Evolutionary conservation across 2,329 filamentous ascomycete species (phyloP).

Genomic region (Apiospora arundinis): DNA sequence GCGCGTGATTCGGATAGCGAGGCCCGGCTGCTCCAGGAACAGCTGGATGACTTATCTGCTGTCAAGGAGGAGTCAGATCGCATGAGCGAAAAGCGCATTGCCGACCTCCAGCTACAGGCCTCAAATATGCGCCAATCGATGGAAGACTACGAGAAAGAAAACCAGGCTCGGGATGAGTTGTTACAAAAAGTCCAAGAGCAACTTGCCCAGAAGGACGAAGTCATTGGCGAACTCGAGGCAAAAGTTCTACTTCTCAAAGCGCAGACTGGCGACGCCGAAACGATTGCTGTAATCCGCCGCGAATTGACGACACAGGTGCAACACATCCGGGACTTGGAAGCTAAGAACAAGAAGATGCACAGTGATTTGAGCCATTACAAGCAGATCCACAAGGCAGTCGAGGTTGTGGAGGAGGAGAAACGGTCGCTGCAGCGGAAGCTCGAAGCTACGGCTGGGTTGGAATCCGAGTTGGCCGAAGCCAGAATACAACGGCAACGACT

Average conservation of each 20-base stretch:
- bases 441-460: constrained; percentile 74
- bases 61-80: constrained; percentile 74
- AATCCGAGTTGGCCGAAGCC: constrained; percentile 79
- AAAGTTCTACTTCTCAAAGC: constrained; percentile 86
- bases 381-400: constrained; percentile 83
- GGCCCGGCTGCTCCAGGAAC: constrained; percentile 76
- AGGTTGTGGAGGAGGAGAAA: constrained; percentile 96
- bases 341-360: constrained; percentile 78
- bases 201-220: constrained; percentile 70
- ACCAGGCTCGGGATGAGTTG: constrained; percentile 59
- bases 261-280: constrained; percentile 85
- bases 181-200: constrained; percentile 69
- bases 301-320: constrained; percentile 90
- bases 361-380: constrained; percentile 82
- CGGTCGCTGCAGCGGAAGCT: constrained; percentile 79
- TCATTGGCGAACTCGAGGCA: constrained; percentile 78
- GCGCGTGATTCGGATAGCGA: constrained; percentile 76
- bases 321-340: constrained; percentile 87
- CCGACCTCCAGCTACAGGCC: constrained; percentile 61
- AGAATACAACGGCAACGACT: constrained; percentile 83
- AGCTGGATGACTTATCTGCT: constrained; percentile 73
- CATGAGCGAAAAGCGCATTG: constrained; percentile 59
- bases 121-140: constrained; percentile 53
- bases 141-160: constrained; percentile 66
- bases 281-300: constrained; percentile 81